Conservation (phyloP, 768 basidiomycete species). For the Epithele typhae region DNA sequence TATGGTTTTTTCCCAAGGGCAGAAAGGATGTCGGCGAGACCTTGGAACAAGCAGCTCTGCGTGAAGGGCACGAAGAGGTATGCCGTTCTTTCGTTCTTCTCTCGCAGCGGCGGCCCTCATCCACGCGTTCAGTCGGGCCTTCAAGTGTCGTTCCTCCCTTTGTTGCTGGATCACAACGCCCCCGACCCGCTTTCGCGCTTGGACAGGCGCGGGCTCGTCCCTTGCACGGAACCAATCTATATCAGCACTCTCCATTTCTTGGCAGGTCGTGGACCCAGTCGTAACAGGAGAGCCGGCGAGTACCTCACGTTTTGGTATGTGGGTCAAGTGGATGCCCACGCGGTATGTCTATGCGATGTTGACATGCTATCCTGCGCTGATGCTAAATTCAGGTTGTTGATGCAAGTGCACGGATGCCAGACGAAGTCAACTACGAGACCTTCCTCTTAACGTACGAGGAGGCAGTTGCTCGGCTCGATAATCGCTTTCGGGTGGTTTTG, state of each 20-base stretch:
- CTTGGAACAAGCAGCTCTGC: conserved; percentile 51
- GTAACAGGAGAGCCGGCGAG: too few relatives aligned
- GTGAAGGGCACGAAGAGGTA: conserved; percentile 70
- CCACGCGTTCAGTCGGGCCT: conserved; percentile 59
- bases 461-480: too few relatives aligned
- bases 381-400: conserved; percentile 48
- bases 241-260: conserved; percentile 26
- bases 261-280: not conserved
- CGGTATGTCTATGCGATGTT: conserved; percentile 33
- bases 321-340: conserved; percentile 48
- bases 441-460: conserved; percentile 40
- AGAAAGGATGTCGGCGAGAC: conserved; percentile 65
- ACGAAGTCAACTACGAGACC: conserved; percentile 47
- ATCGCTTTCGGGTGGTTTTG: too few relatives aligned
- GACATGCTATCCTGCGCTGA: not conserved
- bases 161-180: conserved; percentile 37
- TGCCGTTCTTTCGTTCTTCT: not conserved
- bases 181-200: conserved; percentile 32
- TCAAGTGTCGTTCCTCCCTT: conserved; percentile 41
- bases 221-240: conserved; percentile 42
- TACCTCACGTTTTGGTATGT: conserved; percentile 55
- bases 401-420: conserved; percentile 50
- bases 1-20: conserved; percentile 60
- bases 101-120: not conserved
- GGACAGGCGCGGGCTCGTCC: conserved; percentile 2